Base-by-base conservation (phyloP, 2,329 filamentous ascomycete species). In the Pseudonectria foliicola region DNA sequence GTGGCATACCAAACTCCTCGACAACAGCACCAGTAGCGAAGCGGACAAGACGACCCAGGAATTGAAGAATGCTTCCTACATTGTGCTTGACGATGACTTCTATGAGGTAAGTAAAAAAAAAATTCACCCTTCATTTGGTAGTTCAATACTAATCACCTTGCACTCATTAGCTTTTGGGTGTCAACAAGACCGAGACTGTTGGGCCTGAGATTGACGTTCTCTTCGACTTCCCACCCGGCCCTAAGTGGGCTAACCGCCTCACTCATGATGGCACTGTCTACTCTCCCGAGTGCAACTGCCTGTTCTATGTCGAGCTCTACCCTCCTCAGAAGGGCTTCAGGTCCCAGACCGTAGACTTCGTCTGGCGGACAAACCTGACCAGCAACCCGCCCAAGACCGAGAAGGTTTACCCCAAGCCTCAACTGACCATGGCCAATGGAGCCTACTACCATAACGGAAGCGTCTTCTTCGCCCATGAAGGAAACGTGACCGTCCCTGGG, bases 381-480 rank as follows among this genome's bases (percentile, higher is more conserved):
- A 13, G 33, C 2, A 38, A 30, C 6, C 31, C 29, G 1, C 38
- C 43, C 10, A 26, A 13, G 11, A 44, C 41, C 4, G 41, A 46
- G 24, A 42, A 44, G 21, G 41, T 46, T 5, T 38, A 34, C n/a
- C 43, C 43, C 4, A 38, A 25, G 2, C 43, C 43, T 7, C 41
- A 39, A 4, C 36, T 46, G 12, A 44, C 43, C 3, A 28, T 46
- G 11, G 28, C 38, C 2, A 46, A 46, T 12, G 41, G 43, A 14
- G 43, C 38, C 5, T 42, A 44, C 34, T 46, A 46, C 15, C 36
- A 46, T 28, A 37, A 44, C 3, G 38, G 43, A 1, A 44, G 34
- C 3, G 43, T 46, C 4, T 46, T 44, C 13, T 46, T 35, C 36
- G 32, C 37, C 3, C 38, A 46, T 4, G 41, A 46, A 27, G 43